Conservation (phyloP, 2,329 filamentous ascomycete genomes). For the Cercospora berteroae region DNA sequence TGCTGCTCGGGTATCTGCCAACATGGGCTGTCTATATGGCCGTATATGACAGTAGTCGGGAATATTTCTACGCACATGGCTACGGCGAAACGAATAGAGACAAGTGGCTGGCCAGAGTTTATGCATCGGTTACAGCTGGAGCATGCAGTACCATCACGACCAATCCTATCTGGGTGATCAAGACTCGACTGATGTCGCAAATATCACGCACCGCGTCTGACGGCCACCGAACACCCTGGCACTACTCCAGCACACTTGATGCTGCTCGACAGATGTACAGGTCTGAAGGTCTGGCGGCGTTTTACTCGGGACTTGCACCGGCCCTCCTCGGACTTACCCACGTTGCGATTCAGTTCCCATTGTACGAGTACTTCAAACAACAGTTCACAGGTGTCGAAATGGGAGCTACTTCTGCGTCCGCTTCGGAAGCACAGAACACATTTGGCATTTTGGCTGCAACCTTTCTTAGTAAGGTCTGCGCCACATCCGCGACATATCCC, state of each 20-base stretch:
- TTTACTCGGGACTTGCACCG: slow-evolving; percentile 92
- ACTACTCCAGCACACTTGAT: slow-evolving; percentile 86
- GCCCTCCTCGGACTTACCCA: slow-evolving; percentile 89
- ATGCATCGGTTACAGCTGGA: slow-evolving; percentile 86
- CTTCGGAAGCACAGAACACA: slow-evolving; percentile 61
- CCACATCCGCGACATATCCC: slow-evolving; percentile 92
- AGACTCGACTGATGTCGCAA: slow-evolving; percentile 96
- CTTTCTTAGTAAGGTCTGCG: slow-evolving; percentile 89
- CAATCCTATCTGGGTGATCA: slow-evolving; percentile 99
- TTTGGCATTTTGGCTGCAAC: slow-evolving; percentile 82
- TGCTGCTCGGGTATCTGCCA: slow-evolving; percentile 90
- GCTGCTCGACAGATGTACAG: slow-evolving; percentile 95
- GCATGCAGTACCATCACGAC: slow-evolving; percentile 91
- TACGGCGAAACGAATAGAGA: slow-evolving; percentile 49
- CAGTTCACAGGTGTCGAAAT: slow-evolving; percentile 87
- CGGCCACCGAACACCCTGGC: slow-evolving; percentile 70
- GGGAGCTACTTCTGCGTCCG: slow-evolving; percentile 59
- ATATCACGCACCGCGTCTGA: slow-evolving; percentile 58
- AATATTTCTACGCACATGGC: slow-evolving; percentile 62
- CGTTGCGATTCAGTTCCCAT: slow-evolving; percentile 94
- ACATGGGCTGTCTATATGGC: slow-evolving; percentile 99
- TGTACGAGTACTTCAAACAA: slow-evolving; percentile 91
- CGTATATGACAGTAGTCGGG: slow-evolving; percentile 88
- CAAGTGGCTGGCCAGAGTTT: slow-evolving; percentile 74
- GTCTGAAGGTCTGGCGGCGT: slow-evolving; percentile 81